Base-by-base conservation (phyloP, 108 stramenopile species). In the Poteriospumella lacustris region DNA sequence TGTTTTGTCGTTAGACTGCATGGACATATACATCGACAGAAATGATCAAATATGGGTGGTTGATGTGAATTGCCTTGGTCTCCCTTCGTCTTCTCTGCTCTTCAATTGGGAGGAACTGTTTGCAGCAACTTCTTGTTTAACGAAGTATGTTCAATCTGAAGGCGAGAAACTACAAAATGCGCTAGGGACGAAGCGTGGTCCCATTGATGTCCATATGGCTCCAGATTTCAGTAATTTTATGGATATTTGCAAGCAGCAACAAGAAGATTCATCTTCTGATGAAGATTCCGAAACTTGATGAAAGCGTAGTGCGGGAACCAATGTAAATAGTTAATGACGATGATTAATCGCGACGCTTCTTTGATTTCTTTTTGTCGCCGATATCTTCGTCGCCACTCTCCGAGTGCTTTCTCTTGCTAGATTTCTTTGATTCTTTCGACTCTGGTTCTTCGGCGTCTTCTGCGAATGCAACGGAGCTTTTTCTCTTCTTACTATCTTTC, bases 51-150 rank as follows among this genome's bases (percentile, higher is more conserved):
- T 89, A 5, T 95, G 91, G 91, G 59, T 95, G 3, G 43, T 95
- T 15, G 94, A 95, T 85, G 92, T 95, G 80, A 93, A 93, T 85
- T 79, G 87, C 0, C 92, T 90, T 90, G 85, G 87, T n/a, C 38
- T 19, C 0, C 82, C 84, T 31, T 92, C 92, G 9, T 92, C 92
- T 81, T 47, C 89, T 0, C 82, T 92, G 19, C 72, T 95, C 62
- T 95, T 90, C 83, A 83, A 84, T 26, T 92, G 94, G 92, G 52
- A 79, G 1, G 92, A 94, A 69, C 76, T 92, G 44, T 72, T 91
- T 38, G 44, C 33, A 42, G 85, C 76, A 28, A 68, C 52, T 43
- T 15, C 9, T n/a, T 83, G 85, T 5, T 81, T 84, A 64, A 76
- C 90, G 24, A 87, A 92, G 34, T 78, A 92, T 0, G 91, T 93